phyloP scores from a whole-genome alignment of 1,284 basidiomycete species.

The Boletellus sp. region DNA sequence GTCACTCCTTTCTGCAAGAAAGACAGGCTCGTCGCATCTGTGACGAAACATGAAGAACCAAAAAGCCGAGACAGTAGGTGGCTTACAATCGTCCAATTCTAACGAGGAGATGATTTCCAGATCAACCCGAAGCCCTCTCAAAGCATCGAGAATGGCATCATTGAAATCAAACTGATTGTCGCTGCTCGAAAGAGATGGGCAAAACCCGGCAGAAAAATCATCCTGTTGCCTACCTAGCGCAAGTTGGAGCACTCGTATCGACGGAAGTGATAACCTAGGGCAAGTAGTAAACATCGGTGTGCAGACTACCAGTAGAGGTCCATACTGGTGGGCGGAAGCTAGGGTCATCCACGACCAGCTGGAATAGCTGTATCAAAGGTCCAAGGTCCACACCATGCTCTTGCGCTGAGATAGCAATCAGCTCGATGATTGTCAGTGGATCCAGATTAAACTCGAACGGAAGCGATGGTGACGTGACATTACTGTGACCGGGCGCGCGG shows the following conservation, averaged over 20 bases:
- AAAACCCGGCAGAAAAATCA: neutral
- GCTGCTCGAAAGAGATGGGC: constrained; percentile 33
- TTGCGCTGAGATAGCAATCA: constrained; percentile 53
- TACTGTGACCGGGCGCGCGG: constrained; percentile 57
- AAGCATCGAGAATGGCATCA: constrained; percentile 59
- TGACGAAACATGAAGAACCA: neutral
- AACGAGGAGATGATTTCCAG: constrained; percentile 47
- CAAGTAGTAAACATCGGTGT: neutral
- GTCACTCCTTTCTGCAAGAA: constrained; percentile 65
- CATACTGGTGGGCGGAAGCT: constrained; percentile 39
- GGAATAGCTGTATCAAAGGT: constrained; percentile 58
- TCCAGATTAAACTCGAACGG: constrained; percentile 67
- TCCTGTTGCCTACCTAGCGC: constrained; percentile 43
- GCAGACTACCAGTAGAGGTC: neutral
- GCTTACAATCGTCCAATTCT: constrained; percentile 60
- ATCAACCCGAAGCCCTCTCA: constrained; percentile 58
- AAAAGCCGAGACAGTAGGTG: neutral
- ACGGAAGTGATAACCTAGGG: constrained; percentile 53
- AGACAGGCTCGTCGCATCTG: constrained; percentile 56
- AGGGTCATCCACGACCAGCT: constrained; percentile 53
- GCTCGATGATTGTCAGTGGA: constrained; percentile 57
- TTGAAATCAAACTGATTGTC: constrained; percentile 61
- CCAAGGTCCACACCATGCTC: constrained; percentile 61
- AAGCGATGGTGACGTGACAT: constrained; percentile 56
- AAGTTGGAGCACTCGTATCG: constrained; percentile 50